Evolutionary conservation across 495 filamentous ascomycete genomes (phyloP).

Genomic region (Recurvomyces mirabilis): DNA sequence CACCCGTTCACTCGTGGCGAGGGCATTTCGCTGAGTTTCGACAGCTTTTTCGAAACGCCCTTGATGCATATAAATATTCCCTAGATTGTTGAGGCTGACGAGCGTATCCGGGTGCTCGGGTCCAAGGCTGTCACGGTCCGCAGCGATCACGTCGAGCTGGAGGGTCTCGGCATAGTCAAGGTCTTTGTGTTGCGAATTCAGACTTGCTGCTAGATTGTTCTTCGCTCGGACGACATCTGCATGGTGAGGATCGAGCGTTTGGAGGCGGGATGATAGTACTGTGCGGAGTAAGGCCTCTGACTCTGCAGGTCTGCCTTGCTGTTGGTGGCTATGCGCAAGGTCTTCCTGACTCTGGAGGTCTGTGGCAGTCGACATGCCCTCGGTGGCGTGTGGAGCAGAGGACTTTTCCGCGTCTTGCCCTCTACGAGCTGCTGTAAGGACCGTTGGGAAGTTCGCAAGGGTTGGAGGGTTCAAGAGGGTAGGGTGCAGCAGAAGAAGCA

Average conservation of each 20-base stretch:
- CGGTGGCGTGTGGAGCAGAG: not conserved
- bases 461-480: not conserved
- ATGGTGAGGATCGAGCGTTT: not conserved
- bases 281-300: not conserved
- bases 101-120: conserved; percentile 27
- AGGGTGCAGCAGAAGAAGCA: not conserved
- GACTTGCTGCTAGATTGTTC: not conserved
- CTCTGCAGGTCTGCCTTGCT: not conserved
- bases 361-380: not conserved
- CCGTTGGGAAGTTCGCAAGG: not conserved
- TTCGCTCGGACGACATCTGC: not conserved
- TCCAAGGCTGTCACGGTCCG: conserved; percentile 25
- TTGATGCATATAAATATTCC: conserved; percentile 7
- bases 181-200: not conserved
- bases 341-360: not conserved
- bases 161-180: conserved; percentile 23
- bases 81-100: conserved; percentile 19
- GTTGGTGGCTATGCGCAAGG: not conserved
- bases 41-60: not conserved
- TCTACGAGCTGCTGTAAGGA: not conserved
- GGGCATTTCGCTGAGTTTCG: conserved; percentile 2
- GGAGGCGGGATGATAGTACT: not conserved
- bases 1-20: conserved; percentile 20
- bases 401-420: not conserved
- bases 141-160: conserved; percentile 11